Conservation (phyloP, 305 asterid genomes). For the Fraxinus angustifolia region DNA sequence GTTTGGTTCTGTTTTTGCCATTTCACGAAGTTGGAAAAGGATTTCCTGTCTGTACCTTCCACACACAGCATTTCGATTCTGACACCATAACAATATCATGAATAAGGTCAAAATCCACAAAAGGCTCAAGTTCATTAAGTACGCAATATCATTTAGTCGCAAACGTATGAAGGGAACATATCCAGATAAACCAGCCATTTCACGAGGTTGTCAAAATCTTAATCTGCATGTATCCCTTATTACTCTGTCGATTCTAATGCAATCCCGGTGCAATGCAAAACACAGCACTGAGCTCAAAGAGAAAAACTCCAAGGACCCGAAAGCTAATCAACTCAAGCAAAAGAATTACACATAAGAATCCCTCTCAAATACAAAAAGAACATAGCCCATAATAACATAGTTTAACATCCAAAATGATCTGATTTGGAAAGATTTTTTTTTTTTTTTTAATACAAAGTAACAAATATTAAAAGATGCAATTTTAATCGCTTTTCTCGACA, state of each 20-base stretch:
- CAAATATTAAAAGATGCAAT: neutral
- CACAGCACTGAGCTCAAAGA: neutral
- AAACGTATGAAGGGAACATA: conserved; percentile 1
- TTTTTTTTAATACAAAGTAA: neutral
- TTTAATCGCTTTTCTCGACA: neutral
- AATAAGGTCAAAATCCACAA: conserved; percentile 20
- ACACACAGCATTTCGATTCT: conserved; percentile 88
- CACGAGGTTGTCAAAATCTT: neutral
- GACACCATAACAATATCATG: conserved; percentile 25
- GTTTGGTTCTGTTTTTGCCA: conserved; percentile 67
- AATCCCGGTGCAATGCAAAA: neutral
- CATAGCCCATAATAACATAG: neutral
- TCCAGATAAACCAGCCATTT: neutral
- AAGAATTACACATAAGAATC: neutral
- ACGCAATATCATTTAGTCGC: neutral
- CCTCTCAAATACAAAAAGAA: neutral
- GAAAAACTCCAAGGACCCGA: neutral
- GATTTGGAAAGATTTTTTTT: neutral
- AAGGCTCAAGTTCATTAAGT: conserved; percentile 12
- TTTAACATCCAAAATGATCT: neutral
- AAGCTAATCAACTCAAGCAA: neutral
- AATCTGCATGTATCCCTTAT: neutral
- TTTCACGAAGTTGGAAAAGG: conserved; percentile 65
- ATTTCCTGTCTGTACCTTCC: conserved; percentile 83
- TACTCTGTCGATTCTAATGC: neutral